phyloP scores from a whole-genome alignment of 2,329 filamentous ascomycete genomes.

The Colletotrichum destructivum region DNA sequence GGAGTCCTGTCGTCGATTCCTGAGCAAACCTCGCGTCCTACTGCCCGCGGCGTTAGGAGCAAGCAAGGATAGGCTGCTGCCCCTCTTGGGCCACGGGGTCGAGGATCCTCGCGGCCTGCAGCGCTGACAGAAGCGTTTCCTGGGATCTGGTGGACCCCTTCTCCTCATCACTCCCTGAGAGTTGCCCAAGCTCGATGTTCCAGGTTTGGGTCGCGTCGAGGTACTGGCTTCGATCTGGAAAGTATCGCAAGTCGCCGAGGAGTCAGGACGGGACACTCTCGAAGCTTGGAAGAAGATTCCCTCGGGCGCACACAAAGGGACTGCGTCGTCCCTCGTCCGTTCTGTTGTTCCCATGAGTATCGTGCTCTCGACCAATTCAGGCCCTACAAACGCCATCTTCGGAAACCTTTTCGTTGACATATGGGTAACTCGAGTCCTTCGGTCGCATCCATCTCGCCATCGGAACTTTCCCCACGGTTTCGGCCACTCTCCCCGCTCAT shows the following conservation, averaged over 20 bases:
- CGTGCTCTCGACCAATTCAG: neutral
- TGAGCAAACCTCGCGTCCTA: neutral
- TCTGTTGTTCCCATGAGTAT: neutral
- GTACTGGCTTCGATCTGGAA: neutral
- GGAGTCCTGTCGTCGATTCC: neutral
- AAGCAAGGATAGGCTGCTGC: constrained; percentile 25
- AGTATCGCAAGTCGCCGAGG: neutral
- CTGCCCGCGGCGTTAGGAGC: neutral
- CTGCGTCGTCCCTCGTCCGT: constrained; percentile 2
- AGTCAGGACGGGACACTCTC: neutral
- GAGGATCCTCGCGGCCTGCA: constrained; percentile 31
- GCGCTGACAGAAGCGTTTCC: constrained; percentile 38
- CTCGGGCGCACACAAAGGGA: constrained; percentile 20
- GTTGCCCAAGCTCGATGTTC: constrained; percentile 13
- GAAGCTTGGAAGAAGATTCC: constrained; percentile 9
- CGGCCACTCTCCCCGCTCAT: constrained; percentile 32
- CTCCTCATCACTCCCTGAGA: constrained; percentile 10
- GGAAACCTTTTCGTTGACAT: constrained; percentile 12
- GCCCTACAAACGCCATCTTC: constrained; percentile 3
- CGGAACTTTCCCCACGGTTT: constrained; percentile 32
- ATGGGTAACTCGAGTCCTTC: constrained; percentile 15
- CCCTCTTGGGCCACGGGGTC: neutral
- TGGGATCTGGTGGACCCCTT: constrained; percentile 11
- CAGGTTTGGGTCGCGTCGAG: constrained; percentile 20
- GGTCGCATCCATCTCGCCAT: constrained; percentile 22